Base-by-base conservation (phyloP, 1,284 basidiomycete species). In the Microbotryum lychnidis-dioicae region DNA sequence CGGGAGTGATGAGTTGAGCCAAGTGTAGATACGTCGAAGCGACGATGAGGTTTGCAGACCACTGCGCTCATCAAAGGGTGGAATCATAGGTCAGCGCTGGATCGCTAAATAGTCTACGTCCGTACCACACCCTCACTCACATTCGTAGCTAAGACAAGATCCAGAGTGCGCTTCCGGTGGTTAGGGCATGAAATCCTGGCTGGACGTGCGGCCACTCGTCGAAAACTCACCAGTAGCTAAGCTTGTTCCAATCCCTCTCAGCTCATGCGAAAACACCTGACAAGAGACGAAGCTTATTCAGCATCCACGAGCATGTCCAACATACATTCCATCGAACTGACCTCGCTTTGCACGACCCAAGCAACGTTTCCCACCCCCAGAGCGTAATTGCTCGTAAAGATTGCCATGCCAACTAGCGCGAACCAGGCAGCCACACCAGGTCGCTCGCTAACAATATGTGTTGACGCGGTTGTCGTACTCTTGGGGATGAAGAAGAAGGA, bases 341-440 rank as follows among this genome's bases (percentile, higher is more conserved):
- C 62, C 52, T 66, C 64, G 37, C 50, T 50, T 21, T 68, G 67
- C 1, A 68, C 56, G 33, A 68, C 60, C 88, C 88, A 91, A 0
- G 89, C 87, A 1, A 90, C 85, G 71, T 89, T 90, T 9, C 83
- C 83, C 9, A 87, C 75, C 1, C 87, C 60, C 16, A 71, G 60
- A 0, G 88, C 89, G 45, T 68, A 71, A 7, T 60, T 52, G 14
- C 56, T 54, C 25, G 62, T 90, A 67, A 87, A 73, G 64, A 88
- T 82, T 85, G 89, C 89, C 47, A 85, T 83, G 21, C 85, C 70
- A n/a, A 89, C 75, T 12, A 91, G 27, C 83, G 60, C 86, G 76
- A 2, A 80, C 79, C 12, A 86, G 82, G 82, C 84, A 86, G 6
- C 78, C 73, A 16, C 76, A 37, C 58, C 58, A 55, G 2, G 56